Evolutionary conservation across 768 basidiomycete species (phyloP), one percentile per base, ranked within the genome.

Genomic region (Inosperma sp.): DNA sequence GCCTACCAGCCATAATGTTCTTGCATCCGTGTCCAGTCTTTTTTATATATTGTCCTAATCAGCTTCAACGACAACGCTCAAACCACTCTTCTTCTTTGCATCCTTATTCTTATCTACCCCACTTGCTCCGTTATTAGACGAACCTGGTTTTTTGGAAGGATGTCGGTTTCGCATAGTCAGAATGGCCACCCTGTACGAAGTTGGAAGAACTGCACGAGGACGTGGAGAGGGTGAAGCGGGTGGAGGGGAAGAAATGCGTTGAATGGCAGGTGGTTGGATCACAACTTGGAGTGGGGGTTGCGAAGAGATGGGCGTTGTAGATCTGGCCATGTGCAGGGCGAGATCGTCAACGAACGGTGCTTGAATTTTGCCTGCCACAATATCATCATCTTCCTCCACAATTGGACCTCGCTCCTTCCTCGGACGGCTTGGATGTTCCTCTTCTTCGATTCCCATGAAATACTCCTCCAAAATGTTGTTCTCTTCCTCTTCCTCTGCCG

Each of bases 161-260:
- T 59, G 56, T 5, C 59, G 50, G 25, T 57, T 36, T 13, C 59
- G 47, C 60, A 64, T 60, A 14, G 56, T 60, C 2, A 64, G 49
- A 4, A 64, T 40, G 4, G 50, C 50, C 7, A 51, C 41, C 62
- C 61, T 64, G 36, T 58, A 60, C 7, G 59, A 51, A 2, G 56
- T 46, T 3, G 60, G 43, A 3, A 58, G 52, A 13, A 59, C 45
- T n/a, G 46, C 27, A 10, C 21, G 51, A 14, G 33, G 53, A 33
- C 12, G 51, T 13, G 41, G 40, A 14, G 40, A 51, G 23, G 49
- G 56, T 7, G n/a, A 29, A 16, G 35, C 10, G 2, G 59, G 59
- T 0, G 59, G 57, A 2, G 59, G 60, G 1, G 59, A 56, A 7
- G 59, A 48, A 30, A 46, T 29, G 29, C 46, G 46, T 22, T 36